These are phyloP conservation scores for Raffaelea ambrosiae DNA, from an alignment of 2,329 filamentous ascomycete species.

Conservation along the genomic window DNA sequence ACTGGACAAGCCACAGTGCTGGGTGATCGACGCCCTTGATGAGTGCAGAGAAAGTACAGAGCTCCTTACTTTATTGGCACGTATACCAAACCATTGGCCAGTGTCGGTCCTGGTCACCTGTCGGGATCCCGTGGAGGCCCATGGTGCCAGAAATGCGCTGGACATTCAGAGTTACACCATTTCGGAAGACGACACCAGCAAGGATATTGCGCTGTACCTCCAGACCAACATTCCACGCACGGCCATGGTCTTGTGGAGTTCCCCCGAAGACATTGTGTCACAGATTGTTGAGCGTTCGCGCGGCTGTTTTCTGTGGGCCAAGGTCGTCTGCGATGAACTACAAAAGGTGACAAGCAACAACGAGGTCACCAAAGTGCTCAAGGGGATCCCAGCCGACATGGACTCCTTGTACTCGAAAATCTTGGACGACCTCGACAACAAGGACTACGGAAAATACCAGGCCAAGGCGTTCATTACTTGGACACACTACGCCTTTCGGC, in stretches of 20 bases:
- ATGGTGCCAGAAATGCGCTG: slow-evolving; percentile 1
- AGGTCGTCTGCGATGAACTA: slow-evolving; percentile 18
- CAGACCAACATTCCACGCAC: slow-evolving; percentile 12
- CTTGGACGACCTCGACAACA: slow-evolving; percentile 15
- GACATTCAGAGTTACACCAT: slow-evolving; percentile 15
- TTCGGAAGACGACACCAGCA: slow-evolving; percentile 13
- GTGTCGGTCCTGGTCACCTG: slow-evolving; percentile 20
- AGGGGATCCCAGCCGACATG: slow-evolving; percentile 19
- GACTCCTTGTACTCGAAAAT: slow-evolving; percentile 19
- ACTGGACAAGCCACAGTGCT: slow-evolving; percentile 18
- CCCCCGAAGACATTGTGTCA: slow-evolving; percentile 4
- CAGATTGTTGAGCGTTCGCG: slow-evolving; percentile 17
- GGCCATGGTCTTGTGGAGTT: too few relatives aligned
- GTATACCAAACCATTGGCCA: slow-evolving; percentile 16
- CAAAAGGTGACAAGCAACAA: slow-evolving; percentile 16
- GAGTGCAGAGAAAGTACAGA: slow-evolving; percentile 17
- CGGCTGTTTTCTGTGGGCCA: slow-evolving; percentile 23
- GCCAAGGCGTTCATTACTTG: slow-evolving; percentile 19
- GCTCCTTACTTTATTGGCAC: slow-evolving; percentile 16
- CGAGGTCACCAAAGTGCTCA: slow-evolving; percentile 17
- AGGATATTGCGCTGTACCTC: slow-evolving; percentile 18
- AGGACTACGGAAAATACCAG: slow-evolving; percentile 16
- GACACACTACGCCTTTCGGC: slow-evolving; percentile 17
- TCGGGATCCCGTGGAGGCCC: slow-evolving; percentile 12
- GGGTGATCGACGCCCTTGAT: slow-evolving; percentile 24